Conservation (phyloP, 2,329 filamentous ascomycete species). For the Fusarium sulawesiense region DNA sequence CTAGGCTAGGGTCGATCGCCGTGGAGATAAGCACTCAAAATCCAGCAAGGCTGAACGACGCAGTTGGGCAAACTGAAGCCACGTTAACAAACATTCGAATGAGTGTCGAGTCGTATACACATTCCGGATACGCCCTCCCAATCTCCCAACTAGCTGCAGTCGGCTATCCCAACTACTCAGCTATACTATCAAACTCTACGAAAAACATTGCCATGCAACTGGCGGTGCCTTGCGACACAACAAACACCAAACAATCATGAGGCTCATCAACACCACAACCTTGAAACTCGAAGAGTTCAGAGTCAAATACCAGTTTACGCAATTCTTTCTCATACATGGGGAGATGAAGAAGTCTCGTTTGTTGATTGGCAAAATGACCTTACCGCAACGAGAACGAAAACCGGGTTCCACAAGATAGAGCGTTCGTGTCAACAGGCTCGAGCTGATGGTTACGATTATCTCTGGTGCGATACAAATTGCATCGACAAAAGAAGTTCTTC, state of each 20-base stretch:
- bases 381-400: rapidly evolving
- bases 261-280: not conserved
- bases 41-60: not conserved
- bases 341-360: not conserved
- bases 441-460: not conserved
- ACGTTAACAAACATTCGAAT: not conserved
- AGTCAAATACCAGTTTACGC: rapidly evolving
- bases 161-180: too few relatives aligned
- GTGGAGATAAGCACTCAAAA: not conserved
- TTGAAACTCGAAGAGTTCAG: not conserved
- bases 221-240: too few relatives aligned
- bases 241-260: too few relatives aligned
- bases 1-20: not conserved
- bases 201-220: too few relatives aligned
- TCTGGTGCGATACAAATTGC: not conserved
- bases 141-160: too few relatives aligned
- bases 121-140: too few relatives aligned
- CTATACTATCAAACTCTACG: too few relatives aligned
- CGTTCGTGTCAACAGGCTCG: not conserved
- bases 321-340: not conserved
- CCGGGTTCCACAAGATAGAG: not conserved
- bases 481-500: not conserved
- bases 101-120: not conserved
- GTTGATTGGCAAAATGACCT: not conserved
- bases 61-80: not conserved